A percentile compares a stretch with the other conserved stretches of the same genome.
phyloP scores from a whole-genome alignment of 345 rosid genomes.

The Mangifera indica region DNA sequence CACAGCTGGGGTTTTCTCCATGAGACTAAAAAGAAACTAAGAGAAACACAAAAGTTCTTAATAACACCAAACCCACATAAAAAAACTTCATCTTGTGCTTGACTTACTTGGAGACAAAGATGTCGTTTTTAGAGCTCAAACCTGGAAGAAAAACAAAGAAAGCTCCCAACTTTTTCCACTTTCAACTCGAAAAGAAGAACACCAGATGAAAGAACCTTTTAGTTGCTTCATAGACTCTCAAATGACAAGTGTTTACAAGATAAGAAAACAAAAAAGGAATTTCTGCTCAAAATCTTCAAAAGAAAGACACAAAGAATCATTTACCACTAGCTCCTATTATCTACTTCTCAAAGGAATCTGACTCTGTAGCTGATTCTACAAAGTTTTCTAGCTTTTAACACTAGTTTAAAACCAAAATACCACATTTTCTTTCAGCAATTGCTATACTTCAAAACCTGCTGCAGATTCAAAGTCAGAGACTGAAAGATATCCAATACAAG shows the following conservation, averaged over 20 bases:
- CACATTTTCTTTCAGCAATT: conserved; percentile 2
- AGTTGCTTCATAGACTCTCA: conserved; percentile 6
- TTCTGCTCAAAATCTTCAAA: conserved; percentile 45
- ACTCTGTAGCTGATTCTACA: conserved; percentile 8
- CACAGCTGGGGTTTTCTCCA: conserved; percentile 36
- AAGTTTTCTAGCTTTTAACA: neutral
- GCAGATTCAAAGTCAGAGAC: conserved; percentile 15
- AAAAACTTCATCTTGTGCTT: conserved; percentile 10
- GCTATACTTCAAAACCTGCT: conserved; percentile 9
- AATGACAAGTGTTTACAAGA: conserved; percentile 2
- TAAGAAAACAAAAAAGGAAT: neutral
- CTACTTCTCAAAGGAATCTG: conserved; percentile 19
- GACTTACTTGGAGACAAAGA: conserved; percentile 13
- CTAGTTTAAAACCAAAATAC: conserved; percentile 2
- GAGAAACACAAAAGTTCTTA: conserved; percentile 20
- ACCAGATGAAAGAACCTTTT: neutral
- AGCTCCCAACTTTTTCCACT: conserved; percentile 7
- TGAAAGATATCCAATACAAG: neutral
- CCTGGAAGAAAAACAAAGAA: conserved; percentile 9
- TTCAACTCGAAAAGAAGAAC: neutral
- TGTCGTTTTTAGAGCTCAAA: conserved; percentile 25
- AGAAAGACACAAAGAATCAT: conserved; percentile 47
- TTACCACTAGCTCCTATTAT: conserved; percentile 34
- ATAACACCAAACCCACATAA: conserved; percentile 4
- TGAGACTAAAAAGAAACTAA: conserved; percentile 17